Percentiles rank a stretch among this genome's conserved stretches.
These are phyloP conservation scores for Hanseniaspora lindneri DNA, from an alignment of 805 yeast species.

Conservation along the genomic window DNA sequence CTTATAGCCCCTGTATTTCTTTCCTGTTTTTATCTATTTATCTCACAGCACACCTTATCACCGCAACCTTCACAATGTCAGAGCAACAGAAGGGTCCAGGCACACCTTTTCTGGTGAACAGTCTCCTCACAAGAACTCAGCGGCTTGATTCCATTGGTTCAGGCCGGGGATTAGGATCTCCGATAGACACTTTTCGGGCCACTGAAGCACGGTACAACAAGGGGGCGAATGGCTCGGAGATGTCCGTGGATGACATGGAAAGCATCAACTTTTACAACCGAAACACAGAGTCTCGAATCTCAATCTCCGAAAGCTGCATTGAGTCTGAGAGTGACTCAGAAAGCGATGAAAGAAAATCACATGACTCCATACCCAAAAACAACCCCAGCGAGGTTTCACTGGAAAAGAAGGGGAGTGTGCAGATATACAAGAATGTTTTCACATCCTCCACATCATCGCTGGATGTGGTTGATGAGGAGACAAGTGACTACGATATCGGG, in stretches of 20 bases:
- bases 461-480: neutral
- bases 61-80: too few relatives aligned
- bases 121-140: conserved; percentile 3
- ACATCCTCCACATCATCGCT: neutral
- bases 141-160: conserved; percentile 7
- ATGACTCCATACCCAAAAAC: too few relatives aligned
- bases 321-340: conserved; percentile 11
- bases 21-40: too few relatives aligned
- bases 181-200: conserved; percentile 9
- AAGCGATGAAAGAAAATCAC: neutral
- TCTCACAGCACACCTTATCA: too few relatives aligned
- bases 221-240: neutral
- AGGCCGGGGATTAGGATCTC: conserved; percentile 3
- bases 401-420: neutral
- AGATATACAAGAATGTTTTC: neutral
- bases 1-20: neutral
- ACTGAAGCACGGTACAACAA: neutral
- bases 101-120: conserved; percentile 3
- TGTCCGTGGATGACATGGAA: neutral
- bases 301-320: conserved; percentile 13
- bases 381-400: neutral
- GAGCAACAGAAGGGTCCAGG: neutral
- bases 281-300: too few relatives aligned
- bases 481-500: neutral
- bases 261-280: neutral